Base-by-base conservation (phyloP, 2,329 filamentous ascomycete genomes). In the Hypomyces rosellus region DNA sequence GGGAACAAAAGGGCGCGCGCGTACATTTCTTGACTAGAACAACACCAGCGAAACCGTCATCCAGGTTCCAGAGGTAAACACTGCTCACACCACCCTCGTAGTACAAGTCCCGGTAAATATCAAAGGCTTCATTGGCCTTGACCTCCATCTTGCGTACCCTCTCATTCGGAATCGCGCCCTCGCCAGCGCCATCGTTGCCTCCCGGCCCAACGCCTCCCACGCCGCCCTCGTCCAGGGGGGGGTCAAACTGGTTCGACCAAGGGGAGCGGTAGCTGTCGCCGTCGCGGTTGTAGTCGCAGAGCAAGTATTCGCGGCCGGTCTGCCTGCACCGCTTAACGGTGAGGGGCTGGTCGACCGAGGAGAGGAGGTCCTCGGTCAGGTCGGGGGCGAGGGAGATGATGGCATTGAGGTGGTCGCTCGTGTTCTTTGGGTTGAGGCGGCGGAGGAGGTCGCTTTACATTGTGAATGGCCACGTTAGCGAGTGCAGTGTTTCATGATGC, bases 271-370 rank as follows among this genome's bases (percentile, higher is more conserved):
- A 96, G 72, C 88, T 95, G 74, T 96, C 92, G 55, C 93, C 93
- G 72, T 99, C 93, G 57, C 93, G 91, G 79, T 99, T 99, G 80
- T 99, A 99, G 80, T 99, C 93, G 78, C 93, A 99, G 64, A 96
- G 87, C 46, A 99, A 83, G 75, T 96, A 99, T 73, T 97, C 93
- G 60, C 92, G 88, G 61, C 90, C 89, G 33, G 89, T 87, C 71
- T 91, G 88, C 61, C 83, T 82, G 77, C 93, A 97, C 58, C 88
- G 86, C 61, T 86, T 85, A 56, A 95, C 81, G 53, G 87, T 84
- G 51, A 99, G 85, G 20, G 93, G 93, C 70, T 97, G 92, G 72
- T 99, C 93, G 61, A 99, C 93, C 20, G 92, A 96, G 58, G 92
- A 93, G 58, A 99, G 89, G 40, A 99, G 89, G 69, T 99, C 93